Base-by-base conservation (phyloP, 164 flowering plant genomes). In the Echeveria elegans region DNA sequence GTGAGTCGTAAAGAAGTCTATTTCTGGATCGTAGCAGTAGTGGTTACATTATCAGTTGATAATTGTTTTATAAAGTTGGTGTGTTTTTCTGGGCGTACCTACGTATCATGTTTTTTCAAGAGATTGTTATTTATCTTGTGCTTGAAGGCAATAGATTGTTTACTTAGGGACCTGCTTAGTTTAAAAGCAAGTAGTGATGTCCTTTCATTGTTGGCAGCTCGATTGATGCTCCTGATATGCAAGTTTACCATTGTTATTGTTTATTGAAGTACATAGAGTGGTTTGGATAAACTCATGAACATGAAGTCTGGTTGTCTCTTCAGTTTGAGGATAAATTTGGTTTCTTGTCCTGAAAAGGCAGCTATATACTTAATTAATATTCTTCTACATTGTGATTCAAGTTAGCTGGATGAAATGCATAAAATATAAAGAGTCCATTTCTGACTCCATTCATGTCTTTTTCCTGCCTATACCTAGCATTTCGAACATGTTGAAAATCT, bases 1-100 rank as follows among this genome's bases (percentile, higher is more conserved):
- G 99, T 94, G 73, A 77, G 87, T 77, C 18, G 53, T 50, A 36
- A 43, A n/a, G 72, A 64, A 12, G 63, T 69, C 38, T 43, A 26
- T 28, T n/a, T 29, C 11, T n/a, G 19, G 58, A 14, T 31, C 19
- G 50, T 37, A 19, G 64, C 15, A 47, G 32, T 29, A 50, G 1
- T n/a, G 68, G 29, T 50, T 19, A 26, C 10, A 31, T 24, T 23
- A 53, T 23, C 59, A 53, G 59, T 53, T 23, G 6, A 14, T 26
- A 24, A 53, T 53, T 14, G 12, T 38, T 14, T 38, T n/a, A n/a
- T n/a, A n/a, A n/a, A n/a, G n/a, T n/a, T n/a, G n/a, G n/a, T n/a
- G n/a, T n/a, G n/a, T n/a, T n/a, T n/a, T n/a, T n/a, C n/a, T n/a
- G n/a, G n/a, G n/a, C n/a, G n/a, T n/a, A n/a, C n/a, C n/a, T n/a